Evolutionary conservation across 2,329 filamentous ascomycete genomes (phyloP), one percentile per base, ranked within the genome.

Genomic region (Aspergillus brasiliensis): DNA sequence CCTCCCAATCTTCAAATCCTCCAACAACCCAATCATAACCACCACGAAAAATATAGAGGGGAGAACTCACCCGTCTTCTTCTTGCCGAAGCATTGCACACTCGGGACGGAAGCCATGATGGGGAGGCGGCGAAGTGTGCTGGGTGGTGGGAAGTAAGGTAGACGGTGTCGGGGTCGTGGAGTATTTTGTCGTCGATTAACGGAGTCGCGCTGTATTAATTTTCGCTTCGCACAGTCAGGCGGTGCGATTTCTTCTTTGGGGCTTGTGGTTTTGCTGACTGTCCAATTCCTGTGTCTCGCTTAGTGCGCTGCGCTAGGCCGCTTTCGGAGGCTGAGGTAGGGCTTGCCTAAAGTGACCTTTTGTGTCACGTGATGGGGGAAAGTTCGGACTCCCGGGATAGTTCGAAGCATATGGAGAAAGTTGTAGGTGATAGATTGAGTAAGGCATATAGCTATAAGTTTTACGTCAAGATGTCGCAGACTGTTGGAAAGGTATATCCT

Each of bases 31-130:
- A 25, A n/a, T n/a, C 17, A 27, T 21, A 47, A 47, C 27, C 28
- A 19, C n/a, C 21, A 38, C 27, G 25, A 21, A 40, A 55, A 48
- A 57, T 61, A 56, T 47, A 53, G 57, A 56, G 21, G 13, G 21
- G 13, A 57, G 56, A 62, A 69, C 78, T 68, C 75, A 83, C 81
- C 81, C 79, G 88, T 92, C 87, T 91, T 92, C 88, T 93, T 93
- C 90, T 97, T 97, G 89, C 93, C 93, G 91, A 98, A 97, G 91
- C 92, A 97, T 88, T 97, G 92, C 77, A 92, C 90, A 82, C 87
- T 90, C 84, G 91, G 89, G 75, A 86, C 84, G 76, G 88, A 84
- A 82, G 90, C 89, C 88, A 92, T 91, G 82, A 78, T 91, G 84
- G 70, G 65, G 63, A 69, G 73, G 73, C 70, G 72, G 71, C 69